Base-by-base conservation (phyloP, 1,139 yeast species). In the Yamadazyma diddensiae region DNA sequence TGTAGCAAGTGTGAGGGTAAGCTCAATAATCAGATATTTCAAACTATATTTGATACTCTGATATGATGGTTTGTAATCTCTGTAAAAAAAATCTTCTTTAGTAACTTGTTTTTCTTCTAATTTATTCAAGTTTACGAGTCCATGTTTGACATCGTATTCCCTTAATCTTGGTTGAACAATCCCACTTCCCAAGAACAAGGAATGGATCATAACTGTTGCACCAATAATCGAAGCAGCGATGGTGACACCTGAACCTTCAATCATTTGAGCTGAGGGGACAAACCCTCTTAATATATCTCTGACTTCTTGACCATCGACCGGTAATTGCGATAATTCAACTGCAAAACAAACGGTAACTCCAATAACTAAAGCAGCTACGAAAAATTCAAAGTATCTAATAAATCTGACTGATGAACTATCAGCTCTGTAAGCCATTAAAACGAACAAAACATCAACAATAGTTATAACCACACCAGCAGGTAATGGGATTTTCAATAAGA, bases 141-240 rank as follows among this genome's bases (percentile, higher is more conserved):
- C 79, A 38, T 76, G 61, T 24, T 62, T 65, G 8, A 70, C 58
- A 47, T 80, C 87, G 45, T 64, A 80, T 30, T 82, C 87, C 50
- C 77, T 77, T 38, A 79, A 62, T 35, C 92, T 64, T 14, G 90
- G 86, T 51, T 81, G 86, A 6, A 80, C 90, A 38, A 83, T 59
- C 1, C 86, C 86, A 4, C 87, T 79, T 0, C 92, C 92, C 42
- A 83, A 65, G 47, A 82, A 82, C 35, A 83, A 62, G 14, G 86
- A 78, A 50, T 83, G 92, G 22, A 88, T 86, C 92, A 83, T 83
- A 18, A 83, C 92, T 0, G 92, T 83, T 18, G 92, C 85, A 52
- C 94, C 94, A 29, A 85, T 63, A 45, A 85, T 77, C 12, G 90
- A 82, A 15, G 87, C 80, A 5, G 92, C 85, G 29, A 80, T 74